Base-by-base conservation (phyloP, 768 basidiomycete genomes). In the Russula sp. region DNA sequence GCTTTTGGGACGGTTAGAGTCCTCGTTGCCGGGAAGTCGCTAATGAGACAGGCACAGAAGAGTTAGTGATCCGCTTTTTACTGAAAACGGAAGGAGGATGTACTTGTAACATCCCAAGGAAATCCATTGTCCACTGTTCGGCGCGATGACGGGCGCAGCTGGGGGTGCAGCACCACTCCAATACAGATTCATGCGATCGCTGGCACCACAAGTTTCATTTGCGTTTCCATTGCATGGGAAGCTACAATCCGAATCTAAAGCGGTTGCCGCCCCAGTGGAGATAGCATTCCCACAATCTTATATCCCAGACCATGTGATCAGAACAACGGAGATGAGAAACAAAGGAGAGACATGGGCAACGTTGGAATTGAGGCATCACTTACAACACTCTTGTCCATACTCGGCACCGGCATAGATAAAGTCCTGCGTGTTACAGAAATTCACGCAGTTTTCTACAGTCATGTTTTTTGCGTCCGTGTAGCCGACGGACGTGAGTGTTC, bases 41-140 rank as follows among this genome's bases (percentile, higher is more conserved):
- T 79, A 62, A 30, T 63, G 22, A 24, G 32, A 11, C 18, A 65
- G 46, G 40, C 18, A 22, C 32, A n/a, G 11, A 64, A 38, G n/a
- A 30, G 10, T 61, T 48, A 59, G 61, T 34, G 59, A 55, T 53
- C 50, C 59, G 16, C 51, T 68, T 44, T 54, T 42, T 9, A 16
- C n/a, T 28, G 4, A 40, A 51, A 59, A 58, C 36, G 55, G 56
- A 38, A 55, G 30, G 49, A 28, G 6, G 28, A 70, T 79, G 64
- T 69, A 87, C 89, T 76, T 86, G 76, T 82, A 90, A 72, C 90
- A 92, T n/a, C 90, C 90, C 34, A 90, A 79, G 0, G 84, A 86
- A 7, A 75, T 71, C 89, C 89, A 91, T 32, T 80, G 76, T 5
- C 87, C 88, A 34, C 86, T 80, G 54, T 72, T 81, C 5, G 80